Base-by-base conservation (phyloP, 345 rosid species). In the Pugionium cornutum region DNA sequence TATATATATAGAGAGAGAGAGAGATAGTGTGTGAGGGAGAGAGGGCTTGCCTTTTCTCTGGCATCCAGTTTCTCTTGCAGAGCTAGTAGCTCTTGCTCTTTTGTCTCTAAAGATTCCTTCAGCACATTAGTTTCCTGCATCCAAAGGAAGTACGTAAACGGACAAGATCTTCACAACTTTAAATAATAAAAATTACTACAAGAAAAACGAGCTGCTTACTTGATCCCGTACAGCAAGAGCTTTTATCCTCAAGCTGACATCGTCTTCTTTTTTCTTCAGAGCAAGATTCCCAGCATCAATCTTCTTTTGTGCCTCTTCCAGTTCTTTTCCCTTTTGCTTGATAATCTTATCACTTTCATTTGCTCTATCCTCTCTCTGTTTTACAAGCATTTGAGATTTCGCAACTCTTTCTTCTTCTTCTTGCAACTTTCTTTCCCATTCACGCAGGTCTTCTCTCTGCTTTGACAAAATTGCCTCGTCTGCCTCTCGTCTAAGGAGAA, bases 361-460 rank as follows among this genome's bases (percentile, higher is more conserved):
- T 57, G 96, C 90, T 73, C 86, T 88, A 61, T 94, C 92, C 83
- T 94, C 99, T 74, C 97, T 86, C 75, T 90, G 92, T 62, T 85
- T 86, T 43, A 90, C 75, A 68, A 88, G 69, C 76, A 84, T 79
- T 51, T 79, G 76, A 50, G 74, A 42, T 46, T 76, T 67, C 18
- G 74, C 63, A 50, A 76, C 69, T 59, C 96, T 86, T 66, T 88
- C 97, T 75, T 94, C 99, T 60, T 89, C 89, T 62, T 88, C 99
- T 78, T 80, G 83, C 68, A 94, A 76, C 75, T 86, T 88, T 35
- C 76, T 79, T 70, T 94, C 97, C 99, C 99, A 86, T 64, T 90
- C 97, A 63, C 78, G 83, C 80, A 90, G 78, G 73, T 94, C 97
- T 58, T 94, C 99, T 78, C 96, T 82, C 81, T 90, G 99, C 82